These are phyloP conservation scores for Nemophila menziesii DNA, from an alignment of 257 asterid genomes.

Conservation along the genomic window DNA sequence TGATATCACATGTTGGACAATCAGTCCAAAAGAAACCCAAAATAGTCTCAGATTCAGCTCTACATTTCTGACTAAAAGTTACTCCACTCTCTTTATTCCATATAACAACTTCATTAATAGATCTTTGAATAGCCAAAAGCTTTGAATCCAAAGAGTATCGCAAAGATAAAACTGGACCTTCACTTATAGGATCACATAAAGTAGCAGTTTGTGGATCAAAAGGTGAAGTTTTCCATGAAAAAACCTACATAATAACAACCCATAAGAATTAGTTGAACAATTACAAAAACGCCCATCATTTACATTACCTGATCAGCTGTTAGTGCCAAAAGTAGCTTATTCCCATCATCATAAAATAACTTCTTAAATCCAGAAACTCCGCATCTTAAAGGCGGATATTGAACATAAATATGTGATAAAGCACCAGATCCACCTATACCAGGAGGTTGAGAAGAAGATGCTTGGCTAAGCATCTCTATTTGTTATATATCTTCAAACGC, in stretches of 20 bases:
- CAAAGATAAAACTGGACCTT: slow-evolving; percentile 70
- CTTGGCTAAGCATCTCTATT: slow-evolving; percentile 43
- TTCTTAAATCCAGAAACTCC: slow-evolving; percentile 47
- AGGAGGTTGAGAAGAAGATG: slow-evolving; percentile 55
- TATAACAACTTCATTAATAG: slow-evolving; percentile 65
- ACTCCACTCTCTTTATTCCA: slow-evolving; percentile 65
- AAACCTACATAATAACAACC: slow-evolving; percentile 38
- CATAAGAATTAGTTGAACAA: slow-evolving; percentile 13
- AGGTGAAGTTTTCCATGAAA: slow-evolving; percentile 77
- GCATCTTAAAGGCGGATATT: slow-evolving; percentile 74
- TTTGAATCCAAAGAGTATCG: slow-evolving; percentile 77
- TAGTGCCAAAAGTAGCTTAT: slow-evolving; percentile 51
- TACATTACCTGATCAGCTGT: slow-evolving; percentile 60
- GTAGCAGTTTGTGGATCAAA: slow-evolving; percentile 55
- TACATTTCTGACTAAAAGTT: slow-evolving; percentile 51
- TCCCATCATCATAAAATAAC: slow-evolving; percentile 70
- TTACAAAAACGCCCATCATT: not conserved
- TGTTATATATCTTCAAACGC: slow-evolving; percentile 12
- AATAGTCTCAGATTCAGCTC: slow-evolving; percentile 63
- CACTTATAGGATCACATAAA: slow-evolving; percentile 56
- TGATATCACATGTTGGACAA: slow-evolving; percentile 62
- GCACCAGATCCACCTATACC: slow-evolving; percentile 66
- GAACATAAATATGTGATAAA: slow-evolving; percentile 69
- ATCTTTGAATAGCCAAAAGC: slow-evolving; percentile 84
- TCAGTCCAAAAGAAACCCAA: slow-evolving; percentile 97